A percentile compares a stretch with the other conserved stretches of the same genome.
Conservation (phyloP, 164 flowering plant genomes). For the Vitis rotundifolia region DNA sequence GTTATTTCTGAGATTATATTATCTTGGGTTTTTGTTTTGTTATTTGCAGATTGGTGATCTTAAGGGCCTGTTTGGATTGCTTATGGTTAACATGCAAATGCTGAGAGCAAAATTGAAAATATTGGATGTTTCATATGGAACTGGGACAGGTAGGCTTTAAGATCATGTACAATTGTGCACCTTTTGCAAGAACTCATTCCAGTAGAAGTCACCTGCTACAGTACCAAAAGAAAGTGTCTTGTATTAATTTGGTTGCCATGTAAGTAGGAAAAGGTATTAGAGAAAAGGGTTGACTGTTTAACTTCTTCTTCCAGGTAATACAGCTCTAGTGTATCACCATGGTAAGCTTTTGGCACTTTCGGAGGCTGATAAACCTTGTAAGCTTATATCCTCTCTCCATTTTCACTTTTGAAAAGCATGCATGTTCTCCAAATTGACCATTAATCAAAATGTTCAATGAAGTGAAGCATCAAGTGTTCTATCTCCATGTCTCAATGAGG, state of each 20-base stretch:
- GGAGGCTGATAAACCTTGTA: constrained; percentile 96
- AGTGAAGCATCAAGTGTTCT: too few species aligned
- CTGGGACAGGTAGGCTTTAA: constrained; percentile 58
- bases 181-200: background rate
- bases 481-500: too few species aligned
- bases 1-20: background rate
- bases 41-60: constrained; percentile 82
- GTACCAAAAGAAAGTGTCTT: too few species aligned
- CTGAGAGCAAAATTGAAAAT: constrained; percentile 80
- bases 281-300: constrained; percentile 12
- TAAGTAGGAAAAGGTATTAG: background rate
- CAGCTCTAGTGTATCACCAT: constrained; percentile 87
- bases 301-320: constrained; percentile 59
- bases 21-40: constrained; percentile 3
- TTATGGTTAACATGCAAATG: constrained; percentile 71
- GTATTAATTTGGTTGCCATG: too few species aligned
- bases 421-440: too few species aligned
- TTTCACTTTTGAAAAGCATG: background rate
- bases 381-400: constrained; percentile 18
- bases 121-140: constrained; percentile 76
- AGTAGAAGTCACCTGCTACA: too few species aligned
- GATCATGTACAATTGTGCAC: background rate
- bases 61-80: constrained; percentile 80
- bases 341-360: constrained; percentile 85
- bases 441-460: too few species aligned